Conservation (phyloP, 2,329 filamentous ascomycete species). For the Colletotrichum magnum region DNA sequence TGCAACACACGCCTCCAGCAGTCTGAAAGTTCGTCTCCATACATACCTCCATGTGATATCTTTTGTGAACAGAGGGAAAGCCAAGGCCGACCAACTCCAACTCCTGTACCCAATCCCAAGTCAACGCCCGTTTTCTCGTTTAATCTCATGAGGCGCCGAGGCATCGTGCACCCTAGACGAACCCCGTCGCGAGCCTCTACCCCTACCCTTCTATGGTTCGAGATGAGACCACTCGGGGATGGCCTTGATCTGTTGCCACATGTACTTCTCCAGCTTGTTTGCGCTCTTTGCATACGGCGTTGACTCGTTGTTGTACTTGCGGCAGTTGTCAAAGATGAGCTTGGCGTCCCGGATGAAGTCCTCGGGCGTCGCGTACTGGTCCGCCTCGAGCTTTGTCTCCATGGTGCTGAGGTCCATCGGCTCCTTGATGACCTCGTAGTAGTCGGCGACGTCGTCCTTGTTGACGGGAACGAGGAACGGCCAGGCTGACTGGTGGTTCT, state of each 20-base stretch:
- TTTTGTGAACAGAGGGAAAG: background rate
- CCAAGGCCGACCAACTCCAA: slow-evolving; percentile 32
- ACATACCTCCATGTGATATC: background rate
- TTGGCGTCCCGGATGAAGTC: slow-evolving; percentile 92
- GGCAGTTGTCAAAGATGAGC: slow-evolving; percentile 94
- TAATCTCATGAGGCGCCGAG: slow-evolving; percentile 23
- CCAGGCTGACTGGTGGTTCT: slow-evolving; percentile 94
- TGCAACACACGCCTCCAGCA: background rate
- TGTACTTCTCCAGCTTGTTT: slow-evolving; percentile 92
- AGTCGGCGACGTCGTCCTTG: slow-evolving; percentile 96
- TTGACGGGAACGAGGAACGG: slow-evolving; percentile 96
- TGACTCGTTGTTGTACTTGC: slow-evolving; percentile 95
- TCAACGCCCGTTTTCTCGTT: slow-evolving; percentile 3
- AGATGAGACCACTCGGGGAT: slow-evolving; percentile 91
- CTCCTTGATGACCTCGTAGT: slow-evolving; percentile 98
- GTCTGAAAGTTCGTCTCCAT: background rate
- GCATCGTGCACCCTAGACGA: slow-evolving; percentile 23
- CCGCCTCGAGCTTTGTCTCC: slow-evolving; percentile 94
- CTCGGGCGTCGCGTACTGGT: slow-evolving; percentile 91
- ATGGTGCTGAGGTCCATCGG: slow-evolving; percentile 98
- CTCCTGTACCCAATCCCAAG: slow-evolving; percentile 8
- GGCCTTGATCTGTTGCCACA: slow-evolving; percentile 93
- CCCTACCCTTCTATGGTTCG: slow-evolving; percentile 58
- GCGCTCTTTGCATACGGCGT: slow-evolving; percentile 97
- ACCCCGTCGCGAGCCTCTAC: slow-evolving; percentile 19